Evolutionary conservation across 768 basidiomycete genomes (phyloP).

Genomic region (Phylloporus scabripes): DNA sequence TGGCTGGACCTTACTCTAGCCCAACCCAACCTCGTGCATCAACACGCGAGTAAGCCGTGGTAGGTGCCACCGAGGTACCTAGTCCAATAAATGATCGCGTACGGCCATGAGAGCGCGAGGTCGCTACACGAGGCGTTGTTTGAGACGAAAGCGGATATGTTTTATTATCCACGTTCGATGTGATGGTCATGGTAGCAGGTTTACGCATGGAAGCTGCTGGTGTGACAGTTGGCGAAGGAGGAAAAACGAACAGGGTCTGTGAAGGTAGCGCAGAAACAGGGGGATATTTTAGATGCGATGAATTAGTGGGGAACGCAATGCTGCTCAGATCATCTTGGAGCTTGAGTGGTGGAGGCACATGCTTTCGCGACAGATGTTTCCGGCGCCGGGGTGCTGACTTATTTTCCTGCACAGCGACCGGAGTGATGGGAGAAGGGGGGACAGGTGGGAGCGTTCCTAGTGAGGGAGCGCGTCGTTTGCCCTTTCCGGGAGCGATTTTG

Average conservation of each 20-base stretch:
- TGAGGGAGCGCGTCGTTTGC: slow-evolving; percentile 56
- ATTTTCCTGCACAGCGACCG: slow-evolving; percentile 38
- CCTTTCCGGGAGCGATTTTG: slow-evolving; percentile 41
- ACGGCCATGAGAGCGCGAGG: slow-evolving; percentile 59
- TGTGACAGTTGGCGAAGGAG: slow-evolving; percentile 62
- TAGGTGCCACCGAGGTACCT: slow-evolving; percentile 63
- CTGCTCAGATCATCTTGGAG: slow-evolving; percentile 32
- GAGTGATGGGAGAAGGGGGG: slow-evolving; percentile 63
- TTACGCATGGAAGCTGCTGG: slow-evolving; percentile 46
- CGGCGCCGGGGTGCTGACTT: slow-evolving; percentile 32
- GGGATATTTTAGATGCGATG: slow-evolving; percentile 18
- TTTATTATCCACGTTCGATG: slow-evolving; percentile 47
- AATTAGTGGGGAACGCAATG: slow-evolving; percentile 25
- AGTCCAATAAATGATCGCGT: slow-evolving; percentile 72
- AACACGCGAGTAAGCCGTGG: slow-evolving; percentile 77
- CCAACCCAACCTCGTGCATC: slow-evolving; percentile 80
- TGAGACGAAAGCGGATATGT: slow-evolving; percentile 52
- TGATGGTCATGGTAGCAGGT: slow-evolving; percentile 79
- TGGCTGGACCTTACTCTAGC: slow-evolving; percentile 31
- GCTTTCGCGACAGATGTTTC: slow-evolving; percentile 53
- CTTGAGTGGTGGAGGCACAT: slow-evolving; percentile 51
- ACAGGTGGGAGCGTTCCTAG: slow-evolving; percentile 63
- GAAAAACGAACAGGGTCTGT: slow-evolving; percentile 84
- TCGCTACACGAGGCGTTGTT: slow-evolving; percentile 65
- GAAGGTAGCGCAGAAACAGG: slow-evolving; percentile 49